phyloP scores from a whole-genome alignment of 345 rosid genomes.

The Lepidium sativum region DNA sequence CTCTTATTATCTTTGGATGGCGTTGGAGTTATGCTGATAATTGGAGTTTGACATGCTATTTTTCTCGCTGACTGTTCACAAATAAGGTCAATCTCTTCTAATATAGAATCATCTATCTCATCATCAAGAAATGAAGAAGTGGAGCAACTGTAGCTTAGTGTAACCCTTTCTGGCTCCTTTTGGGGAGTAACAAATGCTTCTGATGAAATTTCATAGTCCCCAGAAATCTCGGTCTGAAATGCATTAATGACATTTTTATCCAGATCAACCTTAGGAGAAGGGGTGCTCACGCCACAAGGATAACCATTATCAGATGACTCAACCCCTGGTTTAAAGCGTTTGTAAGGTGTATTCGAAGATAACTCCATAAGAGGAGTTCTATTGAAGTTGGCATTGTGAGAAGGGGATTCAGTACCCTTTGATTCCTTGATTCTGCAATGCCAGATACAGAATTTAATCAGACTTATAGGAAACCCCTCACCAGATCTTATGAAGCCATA shows the following conservation, averaged over 20 bases:
- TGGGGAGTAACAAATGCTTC: constrained; percentile 40
- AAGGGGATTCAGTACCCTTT: constrained; percentile 7
- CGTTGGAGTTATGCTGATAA: constrained; percentile 11
- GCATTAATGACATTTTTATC: constrained; percentile 2
- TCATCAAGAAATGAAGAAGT: constrained; percentile 55
- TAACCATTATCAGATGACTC: constrained; percentile 8
- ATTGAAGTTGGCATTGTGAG: constrained; percentile 14
- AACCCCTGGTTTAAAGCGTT: neutral
- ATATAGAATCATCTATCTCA: constrained; percentile 55
- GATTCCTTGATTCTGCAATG: constrained; percentile 30
- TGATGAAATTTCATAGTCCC: neutral
- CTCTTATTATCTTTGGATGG: constrained; percentile 12
- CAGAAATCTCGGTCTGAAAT: constrained; percentile 7
- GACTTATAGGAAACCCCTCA: neutral
- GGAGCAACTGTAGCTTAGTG: constrained; percentile 25
- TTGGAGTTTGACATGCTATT: constrained; percentile 21
- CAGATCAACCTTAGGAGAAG: neutral
- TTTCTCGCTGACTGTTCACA: constrained; percentile 48
- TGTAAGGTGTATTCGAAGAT: constrained; percentile 31
- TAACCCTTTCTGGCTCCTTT: constrained; percentile 24
- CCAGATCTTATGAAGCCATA: neutral
- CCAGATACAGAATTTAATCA: neutral
- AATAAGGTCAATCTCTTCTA: constrained; percentile 63
- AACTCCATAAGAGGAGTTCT: constrained; percentile 58
- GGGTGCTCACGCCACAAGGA: neutral